Evolutionary conservation across 352 stramenopile genomes (phyloP).

Genomic region (Blastocystis sp.): DNA sequence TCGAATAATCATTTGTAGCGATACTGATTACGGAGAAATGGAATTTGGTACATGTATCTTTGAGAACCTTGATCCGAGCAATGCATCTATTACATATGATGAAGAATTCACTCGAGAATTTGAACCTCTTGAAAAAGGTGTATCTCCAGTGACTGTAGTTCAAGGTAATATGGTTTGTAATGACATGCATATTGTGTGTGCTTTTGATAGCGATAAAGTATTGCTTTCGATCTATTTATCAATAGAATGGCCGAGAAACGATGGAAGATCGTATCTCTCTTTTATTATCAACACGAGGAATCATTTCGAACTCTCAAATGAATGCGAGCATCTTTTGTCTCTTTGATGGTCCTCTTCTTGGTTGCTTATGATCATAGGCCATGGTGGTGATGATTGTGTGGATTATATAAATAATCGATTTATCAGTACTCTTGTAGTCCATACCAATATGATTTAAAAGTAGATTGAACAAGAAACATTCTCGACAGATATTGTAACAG

Average conservation of each 20-base stretch:
- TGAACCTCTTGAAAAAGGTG: slow-evolving; percentile 6
- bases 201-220: slow-evolving; percentile 41
- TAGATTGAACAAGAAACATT: slow-evolving; percentile 29
- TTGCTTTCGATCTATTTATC: background rate
- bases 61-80: background rate
- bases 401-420: slow-evolving; percentile 51
- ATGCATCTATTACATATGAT: background rate
- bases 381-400: slow-evolving; percentile 28
- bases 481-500: slow-evolving; percentile 27
- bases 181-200: slow-evolving; percentile 57
- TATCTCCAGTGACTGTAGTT: background rate
- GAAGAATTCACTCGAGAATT: slow-evolving; percentile 20
- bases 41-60: slow-evolving; percentile 20
- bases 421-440: slow-evolving; percentile 9
- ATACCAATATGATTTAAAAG: background rate
- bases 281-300: background rate
- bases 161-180: slow-evolving; percentile 35
- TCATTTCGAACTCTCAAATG: background rate
- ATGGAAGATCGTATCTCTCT: slow-evolving; percentile 52
- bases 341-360: slow-evolving; percentile 11
- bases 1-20: background rate
- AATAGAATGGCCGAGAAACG: slow-evolving; percentile 8
- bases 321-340: slow-evolving; percentile 50
- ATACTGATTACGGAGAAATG: slow-evolving; percentile 23
- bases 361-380: background rate